These are phyloP conservation scores for Xylariaceae sp. DNA, from an alignment of 2,329 filamentous ascomycete genomes.

Conservation along the genomic window DNA sequence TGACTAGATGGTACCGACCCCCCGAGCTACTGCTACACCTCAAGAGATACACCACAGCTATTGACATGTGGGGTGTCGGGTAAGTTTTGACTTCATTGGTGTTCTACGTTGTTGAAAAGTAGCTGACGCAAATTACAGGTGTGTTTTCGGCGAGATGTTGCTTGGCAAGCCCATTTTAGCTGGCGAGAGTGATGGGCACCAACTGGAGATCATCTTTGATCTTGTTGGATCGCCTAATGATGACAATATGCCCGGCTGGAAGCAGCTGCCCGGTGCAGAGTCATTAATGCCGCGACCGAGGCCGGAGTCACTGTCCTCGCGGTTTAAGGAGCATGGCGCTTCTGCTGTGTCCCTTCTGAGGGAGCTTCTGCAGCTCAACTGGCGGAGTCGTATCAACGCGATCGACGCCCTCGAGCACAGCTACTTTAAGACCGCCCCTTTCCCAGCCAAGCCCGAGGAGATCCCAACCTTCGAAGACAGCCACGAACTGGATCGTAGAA, in stretches of 20 bases:
- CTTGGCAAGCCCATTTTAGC: slow-evolving; percentile 86
- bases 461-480: slow-evolving; percentile 91
- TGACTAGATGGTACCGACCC: slow-evolving; percentile 94
- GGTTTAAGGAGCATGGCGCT: slow-evolving; percentile 69
- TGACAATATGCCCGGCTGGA: slow-evolving; percentile 90
- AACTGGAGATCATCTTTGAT: slow-evolving; percentile 90
- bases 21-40: slow-evolving; percentile 87
- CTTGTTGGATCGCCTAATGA: slow-evolving; percentile 86
- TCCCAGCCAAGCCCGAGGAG: slow-evolving; percentile 76
- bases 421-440: slow-evolving; percentile 76
- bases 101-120: not conserved
- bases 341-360: slow-evolving; percentile 72
- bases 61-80: slow-evolving; percentile 98
- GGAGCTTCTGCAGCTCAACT: slow-evolving; percentile 83
- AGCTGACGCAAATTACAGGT: slow-evolving; percentile 47
- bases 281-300: slow-evolving; percentile 58
- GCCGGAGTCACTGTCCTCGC: slow-evolving; percentile 60
- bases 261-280: slow-evolving; percentile 73
- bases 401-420: slow-evolving; percentile 88
- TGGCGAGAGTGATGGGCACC: slow-evolving; percentile 81
- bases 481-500: slow-evolving; percentile 90
- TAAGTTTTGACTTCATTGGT: slow-evolving; percentile 39
- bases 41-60: slow-evolving; percentile 89
- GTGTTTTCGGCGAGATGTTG: slow-evolving; percentile 97
- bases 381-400: slow-evolving; percentile 82